Evolutionary conservation across 805 yeast species (phyloP), one percentile per base, ranked within the genome.

Genomic region (Yarrowia sp.): DNA sequence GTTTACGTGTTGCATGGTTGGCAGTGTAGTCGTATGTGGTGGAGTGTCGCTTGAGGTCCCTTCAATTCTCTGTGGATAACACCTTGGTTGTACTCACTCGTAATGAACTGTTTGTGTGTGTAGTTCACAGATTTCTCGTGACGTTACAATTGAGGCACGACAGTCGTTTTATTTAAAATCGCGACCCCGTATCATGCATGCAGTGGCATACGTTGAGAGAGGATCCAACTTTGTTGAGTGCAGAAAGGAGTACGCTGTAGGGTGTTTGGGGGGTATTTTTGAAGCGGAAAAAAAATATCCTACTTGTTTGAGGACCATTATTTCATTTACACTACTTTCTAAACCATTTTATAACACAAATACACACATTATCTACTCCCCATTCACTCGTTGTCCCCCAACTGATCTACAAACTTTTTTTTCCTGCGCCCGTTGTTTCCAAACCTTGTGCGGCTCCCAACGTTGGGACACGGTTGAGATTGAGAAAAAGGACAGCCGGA

Each of bases 141-240:
- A 19, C 28, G 54, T 12, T 19, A 28, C 54, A 48, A 48, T 46
- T 19, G 54, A 48, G 54, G 38, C 38, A 21, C 54, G 26, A 17
- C 38, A 8, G 19, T 26, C 46, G 28, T 54, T 54, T 36, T 54
- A 54, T 54, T 54, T 36, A 17, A 26, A 38, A 28, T 26, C 46
- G 44, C 46, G 46, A 35, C 17, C 46, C 40, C 35, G 46, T 54
- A 54, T 54, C 61, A 54, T 54, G 61, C 61, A 51, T 33, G 36
- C 43, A 26, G 24, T 49, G 58, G 56, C 56, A 51, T 21, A 36
- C 59, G 59, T 51, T 51, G 59, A 51, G 59, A n/a, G 61, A 54
- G 35, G 46, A 54, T 36, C 43, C 61, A 54, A 54, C 61, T 54
- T 54, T 54, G 61, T 54, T 54, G 61, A 54, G 61, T 54, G 44